phyloP scores from a whole-genome alignment of 1,139 yeast species.

The Protomyces inouyei region DNA sequence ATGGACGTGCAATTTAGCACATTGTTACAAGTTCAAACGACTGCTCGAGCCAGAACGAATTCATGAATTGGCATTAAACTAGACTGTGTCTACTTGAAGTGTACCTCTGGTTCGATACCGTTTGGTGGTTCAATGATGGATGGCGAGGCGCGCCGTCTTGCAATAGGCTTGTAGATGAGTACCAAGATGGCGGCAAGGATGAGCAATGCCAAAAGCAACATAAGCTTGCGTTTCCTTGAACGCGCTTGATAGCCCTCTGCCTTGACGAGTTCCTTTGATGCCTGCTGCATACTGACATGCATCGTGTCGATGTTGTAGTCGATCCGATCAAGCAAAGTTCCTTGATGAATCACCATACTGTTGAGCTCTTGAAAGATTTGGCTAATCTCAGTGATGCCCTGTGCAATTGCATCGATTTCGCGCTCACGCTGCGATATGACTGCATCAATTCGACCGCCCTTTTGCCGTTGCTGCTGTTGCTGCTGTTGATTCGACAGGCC shows the following conservation, averaged over 20 bases:
- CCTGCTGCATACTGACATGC: constrained; percentile 65
- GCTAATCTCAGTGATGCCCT: constrained; percentile 87
- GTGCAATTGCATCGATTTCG: constrained; percentile 85
- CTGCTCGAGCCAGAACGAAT: neutral
- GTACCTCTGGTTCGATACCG: neutral
- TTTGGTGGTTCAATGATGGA: neutral
- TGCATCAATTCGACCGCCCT: constrained; percentile 35
- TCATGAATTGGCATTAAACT: neutral
- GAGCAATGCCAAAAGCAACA: constrained; percentile 62
- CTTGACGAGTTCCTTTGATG: constrained; percentile 57
- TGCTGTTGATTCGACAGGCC: neutral
- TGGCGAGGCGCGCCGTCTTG: neutral
- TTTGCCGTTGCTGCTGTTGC: constrained; percentile 8
- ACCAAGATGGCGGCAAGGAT: constrained; percentile 69
- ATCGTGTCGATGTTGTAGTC: constrained; percentile 85
- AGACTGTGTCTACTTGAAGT: neutral
- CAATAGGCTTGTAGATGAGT: constrained; percentile 44
- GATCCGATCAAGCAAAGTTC: constrained; percentile 84
- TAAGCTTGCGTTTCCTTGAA: constrained; percentile 85
- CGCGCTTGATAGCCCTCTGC: constrained; percentile 81
- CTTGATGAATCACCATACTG: constrained; percentile 87
- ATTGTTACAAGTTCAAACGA: neutral
- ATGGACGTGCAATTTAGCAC: neutral
- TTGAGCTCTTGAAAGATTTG: constrained; percentile 93
- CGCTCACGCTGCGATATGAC: constrained; percentile 69